Conservation (phyloP, 1,284 basidiomycete species). For the Exobasidium cylindrosporum region DNA sequence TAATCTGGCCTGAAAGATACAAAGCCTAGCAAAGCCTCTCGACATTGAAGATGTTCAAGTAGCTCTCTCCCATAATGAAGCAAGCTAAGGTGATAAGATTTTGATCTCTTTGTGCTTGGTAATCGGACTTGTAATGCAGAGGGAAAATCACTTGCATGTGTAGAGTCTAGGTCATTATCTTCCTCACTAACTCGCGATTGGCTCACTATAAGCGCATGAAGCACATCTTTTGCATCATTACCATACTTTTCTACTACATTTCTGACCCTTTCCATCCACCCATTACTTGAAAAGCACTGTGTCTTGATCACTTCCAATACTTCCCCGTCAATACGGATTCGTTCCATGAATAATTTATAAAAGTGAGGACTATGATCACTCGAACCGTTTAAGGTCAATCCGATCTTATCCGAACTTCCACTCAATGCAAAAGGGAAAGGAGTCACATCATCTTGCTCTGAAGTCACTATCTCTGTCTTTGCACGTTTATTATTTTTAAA, state of each 20-base stretch:
- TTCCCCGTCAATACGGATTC: slow-evolving; percentile 25
- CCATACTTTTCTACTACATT: slow-evolving; percentile 20
- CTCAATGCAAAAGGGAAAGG: neutral
- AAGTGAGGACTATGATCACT: slow-evolving; percentile 19
- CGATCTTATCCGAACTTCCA: neutral
- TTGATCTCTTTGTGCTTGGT: slow-evolving; percentile 25
- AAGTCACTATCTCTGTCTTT: neutral
- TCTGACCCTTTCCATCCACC: slow-evolving; percentile 16
- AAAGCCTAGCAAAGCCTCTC: slow-evolving; percentile 27
- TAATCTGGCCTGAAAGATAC: neutral
- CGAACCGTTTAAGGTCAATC: too few relatives aligned
- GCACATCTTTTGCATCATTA: slow-evolving; percentile 32
- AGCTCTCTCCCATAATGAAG: slow-evolving; percentile 28
- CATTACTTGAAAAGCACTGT: slow-evolving; percentile 20
- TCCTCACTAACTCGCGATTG: neutral
- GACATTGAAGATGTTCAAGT: slow-evolving; percentile 33
- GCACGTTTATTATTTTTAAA: neutral
- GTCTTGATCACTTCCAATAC: slow-evolving; percentile 25
- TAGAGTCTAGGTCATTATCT: neutral
- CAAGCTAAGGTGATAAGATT: slow-evolving; percentile 28
- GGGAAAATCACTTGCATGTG: slow-evolving; percentile 15
- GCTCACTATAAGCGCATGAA: slow-evolving; percentile 18
- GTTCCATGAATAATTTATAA: slow-evolving; percentile 28
- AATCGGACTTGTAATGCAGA: slow-evolving; percentile 26
- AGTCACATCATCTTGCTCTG: neutral